Percentiles rank a stretch among this genome's conserved stretches.
phyloP scores from a whole-genome alignment of 1,284 basidiomycete genomes.

The Pterula multifida region DNA sequence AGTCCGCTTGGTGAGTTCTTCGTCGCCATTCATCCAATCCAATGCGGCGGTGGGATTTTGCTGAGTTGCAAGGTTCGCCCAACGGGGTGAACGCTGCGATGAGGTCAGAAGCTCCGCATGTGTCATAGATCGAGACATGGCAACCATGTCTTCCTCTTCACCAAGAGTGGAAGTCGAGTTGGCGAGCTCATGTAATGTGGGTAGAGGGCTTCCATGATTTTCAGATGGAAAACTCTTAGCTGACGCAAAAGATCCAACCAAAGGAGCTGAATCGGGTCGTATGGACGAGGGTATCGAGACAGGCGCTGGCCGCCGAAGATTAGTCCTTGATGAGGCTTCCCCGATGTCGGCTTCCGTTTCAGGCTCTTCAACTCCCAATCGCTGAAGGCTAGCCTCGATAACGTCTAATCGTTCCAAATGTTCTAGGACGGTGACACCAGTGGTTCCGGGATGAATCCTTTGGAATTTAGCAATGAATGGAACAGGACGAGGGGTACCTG shows the following conservation, averaged over 20 bases:
- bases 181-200: constrained; percentile 39
- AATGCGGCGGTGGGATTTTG: constrained; percentile 24
- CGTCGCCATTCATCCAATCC: constrained; percentile 57
- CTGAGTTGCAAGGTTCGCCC: constrained; percentile 23
- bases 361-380: constrained; percentile 48
- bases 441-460: constrained; percentile 68
- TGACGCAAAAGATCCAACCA: constrained; percentile 14
- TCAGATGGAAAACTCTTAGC: constrained; percentile 9
- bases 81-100: constrained; percentile 26
- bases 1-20: constrained; percentile 37
- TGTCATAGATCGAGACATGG: constrained; percentile 64
- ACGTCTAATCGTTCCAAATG: constrained; percentile 72
- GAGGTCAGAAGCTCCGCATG: constrained; percentile 36
- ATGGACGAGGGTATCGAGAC: background rate
- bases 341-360: constrained; percentile 43
- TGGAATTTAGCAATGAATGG: constrained; percentile 71
- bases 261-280: background rate
- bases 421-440: constrained; percentile 69
- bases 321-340: constrained; percentile 27
- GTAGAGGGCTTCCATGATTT: constrained; percentile 35
- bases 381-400: constrained; percentile 66
- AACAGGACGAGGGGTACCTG: constrained; percentile 56
- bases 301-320: constrained; percentile 10
- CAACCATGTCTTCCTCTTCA: constrained; percentile 61
- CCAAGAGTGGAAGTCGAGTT: constrained; percentile 12